phyloP scores from a whole-genome alignment of 805 yeast genomes.

The Suhomyces sp. region DNA sequence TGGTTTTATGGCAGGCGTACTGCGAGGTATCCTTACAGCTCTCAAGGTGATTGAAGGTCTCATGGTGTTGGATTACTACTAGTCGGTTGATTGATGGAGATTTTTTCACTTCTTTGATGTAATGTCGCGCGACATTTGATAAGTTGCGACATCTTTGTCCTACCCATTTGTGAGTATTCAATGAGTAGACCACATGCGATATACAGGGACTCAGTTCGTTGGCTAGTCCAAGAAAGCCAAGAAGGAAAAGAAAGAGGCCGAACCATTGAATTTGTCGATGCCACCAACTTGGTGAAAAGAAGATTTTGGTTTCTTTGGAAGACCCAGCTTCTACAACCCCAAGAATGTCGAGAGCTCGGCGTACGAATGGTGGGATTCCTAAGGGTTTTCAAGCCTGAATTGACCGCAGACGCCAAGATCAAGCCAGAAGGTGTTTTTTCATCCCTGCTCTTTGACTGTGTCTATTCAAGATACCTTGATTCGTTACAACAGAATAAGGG shows the following conservation, averaged over 20 bases:
- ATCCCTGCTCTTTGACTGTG: constrained; percentile 83
- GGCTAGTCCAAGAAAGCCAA: no score
- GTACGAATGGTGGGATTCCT: constrained; percentile 95
- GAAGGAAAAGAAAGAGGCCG: no score
- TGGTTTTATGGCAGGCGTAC: constrained; percentile 13
- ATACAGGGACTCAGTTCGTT: no score
- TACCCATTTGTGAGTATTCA: no score
- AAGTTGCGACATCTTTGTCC: neutral
- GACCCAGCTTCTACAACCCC: constrained; percentile 90
- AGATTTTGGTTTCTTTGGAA: constrained; percentile 78
- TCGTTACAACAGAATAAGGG: constrained; percentile 95
- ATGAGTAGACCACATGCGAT: no score
- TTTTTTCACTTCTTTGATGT: neutral
- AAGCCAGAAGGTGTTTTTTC: constrained; percentile 83
- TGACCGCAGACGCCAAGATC: constrained; percentile 65
- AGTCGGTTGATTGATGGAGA: neutral
- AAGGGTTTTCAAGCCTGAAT: constrained; percentile 89
- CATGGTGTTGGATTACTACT: constrained; percentile 22
- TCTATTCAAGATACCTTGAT: constrained; percentile 91
- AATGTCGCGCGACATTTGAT: neutral
- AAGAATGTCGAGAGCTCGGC: constrained; percentile 92
- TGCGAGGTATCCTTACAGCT: constrained; percentile 21
- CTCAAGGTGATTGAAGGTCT: constrained; percentile 21
- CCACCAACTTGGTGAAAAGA: no score
- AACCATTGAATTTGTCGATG: no score